These are phyloP conservation scores for Allodekkera sacchari DNA, from an alignment of 805 yeast genomes.

Conservation along the genomic window DNA sequence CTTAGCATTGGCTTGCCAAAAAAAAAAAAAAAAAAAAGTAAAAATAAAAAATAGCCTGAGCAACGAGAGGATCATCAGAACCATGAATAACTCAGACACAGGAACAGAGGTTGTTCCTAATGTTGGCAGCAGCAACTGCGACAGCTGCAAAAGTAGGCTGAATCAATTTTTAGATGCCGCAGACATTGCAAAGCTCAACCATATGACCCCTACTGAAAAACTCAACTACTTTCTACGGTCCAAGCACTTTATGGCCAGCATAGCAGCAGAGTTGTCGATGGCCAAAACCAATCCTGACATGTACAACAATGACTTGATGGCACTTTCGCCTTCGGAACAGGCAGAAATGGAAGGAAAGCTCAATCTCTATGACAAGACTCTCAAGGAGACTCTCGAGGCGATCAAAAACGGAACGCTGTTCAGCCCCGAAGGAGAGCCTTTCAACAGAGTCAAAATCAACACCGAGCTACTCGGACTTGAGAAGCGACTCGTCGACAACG, in stretches of 20 bases:
- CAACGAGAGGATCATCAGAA: too few relatives aligned
- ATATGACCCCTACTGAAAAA: conserved; percentile 13
- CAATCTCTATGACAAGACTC: conserved; percentile 12
- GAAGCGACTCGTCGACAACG: neutral
- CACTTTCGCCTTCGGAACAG: conserved; percentile 3
- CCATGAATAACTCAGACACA: too few relatives aligned
- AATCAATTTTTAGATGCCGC: conserved; percentile 4
- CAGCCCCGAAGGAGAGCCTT: too few relatives aligned
- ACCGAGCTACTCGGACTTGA: neutral
- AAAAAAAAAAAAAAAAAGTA: too few relatives aligned
- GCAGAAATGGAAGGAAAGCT: conserved; percentile 12
- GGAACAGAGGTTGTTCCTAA: too few relatives aligned
- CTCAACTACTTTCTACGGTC: conserved; percentile 11
- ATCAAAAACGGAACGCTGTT: conserved; percentile 9
- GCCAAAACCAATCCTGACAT: neutral
- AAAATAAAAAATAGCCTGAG: too few relatives aligned
- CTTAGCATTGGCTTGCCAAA: too few relatives aligned
- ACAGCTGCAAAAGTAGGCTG: too few relatives aligned
- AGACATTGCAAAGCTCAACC: conserved; percentile 5
- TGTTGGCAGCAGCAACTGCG: too few relatives aligned
- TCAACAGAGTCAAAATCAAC: too few relatives aligned
- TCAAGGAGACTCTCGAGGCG: conserved; percentile 12
- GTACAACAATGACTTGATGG: neutral
- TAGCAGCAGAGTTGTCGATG: conserved; percentile 2
- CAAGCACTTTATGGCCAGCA: conserved; percentile 8